A percentile compares a stretch with the other conserved stretches of the same genome.
phyloP scores from a whole-genome alignment of 208 protist genomes.

The Leishmania lainsoni region DNA sequence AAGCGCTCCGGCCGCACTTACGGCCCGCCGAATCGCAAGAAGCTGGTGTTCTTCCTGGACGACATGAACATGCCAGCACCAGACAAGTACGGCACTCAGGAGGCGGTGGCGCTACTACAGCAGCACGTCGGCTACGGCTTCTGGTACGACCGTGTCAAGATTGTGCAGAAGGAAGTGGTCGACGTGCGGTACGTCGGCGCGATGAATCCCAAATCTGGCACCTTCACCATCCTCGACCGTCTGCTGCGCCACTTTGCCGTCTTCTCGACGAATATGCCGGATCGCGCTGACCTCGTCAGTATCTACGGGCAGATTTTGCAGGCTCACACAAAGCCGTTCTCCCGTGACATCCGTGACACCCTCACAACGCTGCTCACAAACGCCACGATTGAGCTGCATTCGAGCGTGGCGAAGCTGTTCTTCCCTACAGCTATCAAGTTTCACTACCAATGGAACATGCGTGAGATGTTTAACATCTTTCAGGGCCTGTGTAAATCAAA shows the following conservation, averaged over 20 bases:
- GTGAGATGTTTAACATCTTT: constrained; percentile 97
- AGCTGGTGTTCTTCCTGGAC: constrained; percentile 98
- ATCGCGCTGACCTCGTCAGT: constrained; percentile 84
- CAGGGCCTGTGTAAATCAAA: constrained; percentile 93
- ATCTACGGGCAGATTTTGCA: constrained; percentile 97
- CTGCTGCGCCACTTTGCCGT: constrained; percentile 97
- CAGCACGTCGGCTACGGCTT: constrained; percentile 98
- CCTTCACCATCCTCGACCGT: constrained; percentile 96
- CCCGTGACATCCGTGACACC: constrained; percentile 86
- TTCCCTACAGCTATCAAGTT: constrained; percentile 99
- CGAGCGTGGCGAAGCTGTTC: constrained; percentile 92
- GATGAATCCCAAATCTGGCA: constrained; percentile 99
- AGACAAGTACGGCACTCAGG: constrained; percentile 98
- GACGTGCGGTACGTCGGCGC: constrained; percentile 96
- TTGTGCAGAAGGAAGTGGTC: constrained; percentile 94
- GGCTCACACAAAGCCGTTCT: constrained; percentile 90
- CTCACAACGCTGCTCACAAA: constrained; percentile 90
- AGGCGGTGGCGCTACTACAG: constrained; percentile 96
- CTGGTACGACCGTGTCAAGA: constrained; percentile 98
- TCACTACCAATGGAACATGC: constrained; percentile 99
- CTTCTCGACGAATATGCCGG: constrained; percentile 96
- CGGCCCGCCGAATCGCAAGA: constrained; percentile 96
- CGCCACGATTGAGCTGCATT: constrained; percentile 93
- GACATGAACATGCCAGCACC: constrained; percentile 99
- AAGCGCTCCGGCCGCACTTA: constrained; percentile 97